A percentile compares a stretch with the other conserved stretches of the same genome.
phyloP scores from a whole-genome alignment of 2,329 filamentous ascomycete genomes.

The Tetracladium maxilliforme region DNA sequence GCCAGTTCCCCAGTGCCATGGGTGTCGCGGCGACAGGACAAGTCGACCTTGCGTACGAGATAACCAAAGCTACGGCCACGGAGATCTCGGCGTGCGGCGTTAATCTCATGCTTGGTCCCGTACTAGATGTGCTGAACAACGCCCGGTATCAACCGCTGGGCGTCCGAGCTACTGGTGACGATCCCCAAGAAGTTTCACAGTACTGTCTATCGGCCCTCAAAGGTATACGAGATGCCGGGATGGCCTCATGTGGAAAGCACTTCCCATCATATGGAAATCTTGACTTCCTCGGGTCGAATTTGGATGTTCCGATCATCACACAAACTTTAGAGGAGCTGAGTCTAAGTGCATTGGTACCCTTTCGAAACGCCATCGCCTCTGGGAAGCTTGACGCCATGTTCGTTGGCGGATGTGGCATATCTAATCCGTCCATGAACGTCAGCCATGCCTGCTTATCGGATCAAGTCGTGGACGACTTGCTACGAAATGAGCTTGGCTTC shows the following conservation, averaged over 20 bases:
- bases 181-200: slow-evolving; percentile 87
- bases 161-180: slow-evolving; percentile 79
- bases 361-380: slow-evolving; percentile 74
- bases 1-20: slow-evolving; percentile 95
- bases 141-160: slow-evolving; percentile 81
- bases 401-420: slow-evolving; percentile 86
- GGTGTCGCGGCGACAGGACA: slow-evolving; percentile 86
- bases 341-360: slow-evolving; percentile 81
- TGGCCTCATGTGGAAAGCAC: slow-evolving; percentile 87
- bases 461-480: slow-evolving; percentile 79
- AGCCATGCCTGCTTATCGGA: slow-evolving; percentile 91
- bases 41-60: slow-evolving; percentile 70
- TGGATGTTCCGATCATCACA: slow-evolving; percentile 90
- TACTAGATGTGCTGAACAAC: slow-evolving; percentile 87
- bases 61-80: slow-evolving; percentile 85
- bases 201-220: slow-evolving; percentile 85
- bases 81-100: slow-evolving; percentile 88
- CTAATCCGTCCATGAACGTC: slow-evolving; percentile 68
- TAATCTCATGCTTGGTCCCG: slow-evolving; percentile 89
- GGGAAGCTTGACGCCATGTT: slow-evolving; percentile 93
- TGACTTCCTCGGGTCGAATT: slow-evolving; percentile 78
- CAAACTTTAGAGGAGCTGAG: slow-evolving; percentile 88
- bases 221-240: slow-evolving; percentile 80
- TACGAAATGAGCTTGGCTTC: slow-evolving; percentile 81
- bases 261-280: slow-evolving; percentile 94